Evolutionary conservation across 2,329 filamentous ascomycete species (phyloP), one percentile per base, ranked within the genome.

Genomic region (Exophiala spinifera): DNA sequence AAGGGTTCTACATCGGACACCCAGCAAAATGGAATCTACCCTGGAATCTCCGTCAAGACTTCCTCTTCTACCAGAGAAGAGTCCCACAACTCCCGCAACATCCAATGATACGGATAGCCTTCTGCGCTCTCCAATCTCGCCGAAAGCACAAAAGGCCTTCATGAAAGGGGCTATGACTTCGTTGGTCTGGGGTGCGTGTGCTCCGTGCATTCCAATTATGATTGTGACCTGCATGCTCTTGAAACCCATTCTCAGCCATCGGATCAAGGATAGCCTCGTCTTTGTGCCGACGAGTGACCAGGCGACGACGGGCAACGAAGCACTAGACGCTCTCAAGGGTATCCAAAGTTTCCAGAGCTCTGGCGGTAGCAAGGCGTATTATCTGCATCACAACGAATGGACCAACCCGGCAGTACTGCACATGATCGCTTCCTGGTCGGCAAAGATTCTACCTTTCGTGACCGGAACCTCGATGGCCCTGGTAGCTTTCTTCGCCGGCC

Each of bases 131-230:
- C 46, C 46, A n/a, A 17, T 19, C 13, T n/a, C n/a, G 13, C 28
- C 31, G 13, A n/a, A 44, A 51, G 46, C 19, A n/a, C 13, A n/a
- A 37, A 55, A 39, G 31, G 39, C 15, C 37, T 39, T 50, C 28
- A 51, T 55, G 19, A 47, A 55, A 11, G 52, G 52, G 11, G 52
- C 40, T 19, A 19, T 49, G 40, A 20, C 46, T 14, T 46, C 52
- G 17, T 40, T 59, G 20, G 46, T 59, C 34, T 46, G 46, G 46
- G 56, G 56, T 11, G 56, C 56, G 21, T 52, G 57, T 49, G 54
- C 51, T 17, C 56, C 56, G 23, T 59, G 56, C 36, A 42, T 59
- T 8, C 56, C 56, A 14, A 55, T 59, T n/a, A 36, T 49, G 37
- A 17, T 57, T 11, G 55, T 59, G 15, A 34, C 36, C 31, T 45